Base-by-base conservation (phyloP, 1,284 basidiomycete genomes). In the Butyriboletus appendiculatus region DNA sequence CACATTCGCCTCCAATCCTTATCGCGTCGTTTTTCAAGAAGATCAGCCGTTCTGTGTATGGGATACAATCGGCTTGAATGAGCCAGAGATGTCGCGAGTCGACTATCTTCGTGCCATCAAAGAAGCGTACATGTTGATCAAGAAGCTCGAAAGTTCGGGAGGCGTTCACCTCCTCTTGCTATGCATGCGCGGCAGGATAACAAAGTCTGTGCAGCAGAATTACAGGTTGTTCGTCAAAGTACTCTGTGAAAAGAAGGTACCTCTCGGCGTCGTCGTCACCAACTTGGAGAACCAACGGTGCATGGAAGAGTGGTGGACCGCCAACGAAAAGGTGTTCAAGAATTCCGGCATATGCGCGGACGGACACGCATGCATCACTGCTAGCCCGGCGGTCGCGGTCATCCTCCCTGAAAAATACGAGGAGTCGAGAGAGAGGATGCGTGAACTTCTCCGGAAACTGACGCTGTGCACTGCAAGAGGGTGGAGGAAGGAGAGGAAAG, bases 1-100 rank as follows among this genome's bases (percentile, higher is more conserved):
- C 52, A 68, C 68, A 1, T 57, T 67, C 30, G 4, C 41, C 26
- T 63, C 55, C 39, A 40, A 39, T 4, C 15, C 62, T 11, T 56
- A 69, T 37, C 55, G 32, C 16, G 48, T 68, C 33, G 45, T 53
- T 24, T 46, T 69, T 4, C 37, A 54, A 39, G 37, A 26, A 3
- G 12, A 54, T 33, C 50, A 48, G 33, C 48, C 53, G 4, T 64
- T 57, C 37, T 46, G 61, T 18, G 38, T 65, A 47, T 69, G 64
- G 67, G 75, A 75, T 48, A 76, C 75, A 18, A 61, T 70, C 22
- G 76, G 76, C 30, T 65, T 76, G 12, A 65, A 75, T 46, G 75
- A 77, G 42, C 67, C 71, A 35, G 55, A 63, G 22, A 26, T 66
- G 59, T 15, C 53, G 30, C 43, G 34, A 14, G 51, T 52, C 0